Conservation (phyloP, 176 grass and related monocot genomes). For the Ensete ventricosum region DNA sequence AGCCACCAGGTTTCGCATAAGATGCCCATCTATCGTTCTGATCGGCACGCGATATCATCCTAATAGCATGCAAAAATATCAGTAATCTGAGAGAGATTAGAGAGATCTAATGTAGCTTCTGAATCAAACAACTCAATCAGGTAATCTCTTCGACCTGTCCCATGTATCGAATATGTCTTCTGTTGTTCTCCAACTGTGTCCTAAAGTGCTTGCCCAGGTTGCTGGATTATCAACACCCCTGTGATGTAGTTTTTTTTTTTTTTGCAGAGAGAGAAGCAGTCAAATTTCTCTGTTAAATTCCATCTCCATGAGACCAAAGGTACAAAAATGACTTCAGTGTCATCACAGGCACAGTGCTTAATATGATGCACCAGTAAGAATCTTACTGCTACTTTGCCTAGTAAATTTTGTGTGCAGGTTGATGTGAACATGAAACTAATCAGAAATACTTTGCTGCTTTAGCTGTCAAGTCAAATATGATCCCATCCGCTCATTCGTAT, state of each 20-base stretch:
- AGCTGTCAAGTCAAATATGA: no score
- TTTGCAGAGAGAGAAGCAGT: neutral
- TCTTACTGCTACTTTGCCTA: no score
- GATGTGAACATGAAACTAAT: no score
- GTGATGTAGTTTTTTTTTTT: neutral
- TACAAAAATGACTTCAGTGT: no score
- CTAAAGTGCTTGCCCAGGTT: slow-evolving; percentile 60
- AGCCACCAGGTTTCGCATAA: slow-evolving; percentile 75
- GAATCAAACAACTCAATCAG: neutral
- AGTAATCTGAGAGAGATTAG: neutral
- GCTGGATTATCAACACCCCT: slow-evolving; percentile 70
- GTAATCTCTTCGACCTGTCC: slow-evolving; percentile 34
- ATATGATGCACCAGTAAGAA: no score
- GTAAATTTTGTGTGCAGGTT: no score
- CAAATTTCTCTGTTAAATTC: neutral
- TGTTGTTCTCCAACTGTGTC: slow-evolving; percentile 95
- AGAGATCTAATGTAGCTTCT: no score
- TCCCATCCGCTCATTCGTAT: no score
- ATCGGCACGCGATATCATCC: slow-evolving; percentile 42
- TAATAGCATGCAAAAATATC: neutral
- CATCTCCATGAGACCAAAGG: no score
- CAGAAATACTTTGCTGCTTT: no score
- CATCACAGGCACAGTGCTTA: no score
- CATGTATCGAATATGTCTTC: slow-evolving; percentile 68
- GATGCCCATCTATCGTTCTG: slow-evolving; percentile 88